Evolutionary conservation across 768 basidiomycete species (phyloP), one percentile per base, ranked within the genome.

Genomic region (Boletus vinaceobasis): DNA sequence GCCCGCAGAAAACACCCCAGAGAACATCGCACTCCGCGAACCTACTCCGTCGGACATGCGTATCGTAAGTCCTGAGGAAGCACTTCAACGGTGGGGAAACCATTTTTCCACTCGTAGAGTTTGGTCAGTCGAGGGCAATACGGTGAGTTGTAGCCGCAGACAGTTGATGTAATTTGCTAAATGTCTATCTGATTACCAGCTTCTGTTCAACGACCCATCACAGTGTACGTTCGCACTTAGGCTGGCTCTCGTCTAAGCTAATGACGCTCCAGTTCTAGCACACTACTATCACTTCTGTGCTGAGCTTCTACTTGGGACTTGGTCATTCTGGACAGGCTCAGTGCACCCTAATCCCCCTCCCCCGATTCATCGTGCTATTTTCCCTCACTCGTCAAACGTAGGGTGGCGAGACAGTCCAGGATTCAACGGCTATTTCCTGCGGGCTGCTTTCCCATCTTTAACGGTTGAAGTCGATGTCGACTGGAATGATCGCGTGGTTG

Each of bases 211-310:
- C 65, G 89, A 90, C 56, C 87, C 89, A 0, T 53, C 68, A 2
- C 88, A 90, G 64, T 88, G 73, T 72, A 45, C 29, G 71, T 55
- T 42, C n/a, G 21, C 35, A 42, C 33, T n/a, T 23, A 6, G 27
- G 35, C 19, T 29, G 33, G 14, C 31, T 37, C 58, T 23, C 29
- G 6, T 26, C 29, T 13, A 17, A 43, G 21, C 49, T 60, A 36
- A 59, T 32, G 9, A n/a, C 35, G 3, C 6, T 27, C 23, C 35
- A 75, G 73, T 93, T 77, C 77, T 93, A n/a, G 74, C 77, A 43
- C 92, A 93, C 67, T 93, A 92, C 69, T 93, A 93, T 70, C 92
- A 93, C 71, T 86, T 90, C 55, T 87, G 87, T 32, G 92, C 87
- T 0, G 92, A 94, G 65, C 81, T 90, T 44, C 73, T 90, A 53